A percentile compares a stretch with the other conserved stretches of the same genome.
Evolutionary conservation across 2,329 filamentous ascomycete genomes (phyloP).

Genomic region (Pseudogymnoascus sp.): DNA sequence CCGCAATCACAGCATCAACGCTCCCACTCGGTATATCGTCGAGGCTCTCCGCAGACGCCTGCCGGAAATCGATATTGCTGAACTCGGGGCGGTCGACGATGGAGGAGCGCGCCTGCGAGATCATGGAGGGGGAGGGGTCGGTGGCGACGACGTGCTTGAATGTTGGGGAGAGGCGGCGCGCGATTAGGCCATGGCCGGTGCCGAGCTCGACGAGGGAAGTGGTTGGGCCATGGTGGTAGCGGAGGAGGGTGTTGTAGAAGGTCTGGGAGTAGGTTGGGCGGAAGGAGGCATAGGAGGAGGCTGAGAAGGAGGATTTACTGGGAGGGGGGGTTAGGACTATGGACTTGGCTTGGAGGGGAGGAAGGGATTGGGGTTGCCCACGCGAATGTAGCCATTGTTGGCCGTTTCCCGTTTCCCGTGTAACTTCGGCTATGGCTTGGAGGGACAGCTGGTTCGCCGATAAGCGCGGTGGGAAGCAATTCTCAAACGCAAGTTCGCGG

Average conservation of each 20-base stretch:
- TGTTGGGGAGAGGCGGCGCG: constrained; percentile 42
- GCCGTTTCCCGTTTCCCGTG: background rate
- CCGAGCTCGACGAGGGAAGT: constrained; percentile 48
- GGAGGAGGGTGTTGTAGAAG: constrained; percentile 45
- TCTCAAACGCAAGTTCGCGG: background rate
- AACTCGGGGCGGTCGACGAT: constrained; percentile 23
- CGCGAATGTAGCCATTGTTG: constrained; percentile 41
- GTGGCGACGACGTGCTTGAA: constrained; percentile 45
- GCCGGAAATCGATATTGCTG: constrained; percentile 39
- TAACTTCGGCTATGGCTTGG: constrained; percentile 8
- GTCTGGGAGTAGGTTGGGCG: constrained; percentile 48
- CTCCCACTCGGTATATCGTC: constrained; percentile 38
- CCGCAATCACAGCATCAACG: constrained; percentile 43
- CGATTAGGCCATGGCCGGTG: constrained; percentile 51
- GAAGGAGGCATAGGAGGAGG: constrained; percentile 49
- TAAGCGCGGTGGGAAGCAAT: background rate
- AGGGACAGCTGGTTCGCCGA: background rate
- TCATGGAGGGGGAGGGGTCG: constrained; percentile 51
- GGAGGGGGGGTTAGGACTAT: constrained; percentile 15
- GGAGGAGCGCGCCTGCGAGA: constrained; percentile 38
- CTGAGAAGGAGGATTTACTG: constrained; percentile 47
- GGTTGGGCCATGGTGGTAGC: constrained; percentile 39
- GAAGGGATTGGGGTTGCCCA: constrained; percentile 23
- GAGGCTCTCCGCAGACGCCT: constrained; percentile 46
- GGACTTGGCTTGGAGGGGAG: background rate